phyloP scores from a whole-genome alignment of 1,284 basidiomycete genomes.

The Malassezia equina region DNA sequence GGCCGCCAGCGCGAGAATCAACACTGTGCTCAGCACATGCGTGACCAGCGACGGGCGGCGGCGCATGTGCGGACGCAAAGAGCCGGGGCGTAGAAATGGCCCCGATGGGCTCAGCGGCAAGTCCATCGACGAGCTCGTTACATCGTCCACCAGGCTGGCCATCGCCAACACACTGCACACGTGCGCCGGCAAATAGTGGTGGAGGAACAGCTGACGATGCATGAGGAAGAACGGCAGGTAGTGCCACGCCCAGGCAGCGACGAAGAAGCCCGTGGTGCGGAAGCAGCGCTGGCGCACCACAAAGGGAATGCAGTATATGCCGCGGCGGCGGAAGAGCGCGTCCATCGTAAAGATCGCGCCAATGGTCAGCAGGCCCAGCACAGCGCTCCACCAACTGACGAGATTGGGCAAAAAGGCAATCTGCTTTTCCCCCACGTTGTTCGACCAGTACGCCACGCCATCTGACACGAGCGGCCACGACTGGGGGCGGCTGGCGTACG shows the following conservation, averaged over 20 bases:
- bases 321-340: constrained; percentile 72
- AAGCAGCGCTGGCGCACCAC: constrained; percentile 78
- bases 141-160: constrained; percentile 80
- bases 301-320: constrained; percentile 64
- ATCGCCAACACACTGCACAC: constrained; percentile 82
- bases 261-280: constrained; percentile 91
- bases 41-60: constrained; percentile 13
- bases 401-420: constrained; percentile 94
- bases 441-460: constrained; percentile 97
- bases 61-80: constrained; percentile 18
- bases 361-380: constrained; percentile 73
- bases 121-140: constrained; percentile 63
- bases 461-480: constrained; percentile 95
- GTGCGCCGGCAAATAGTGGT: constrained; percentile 81
- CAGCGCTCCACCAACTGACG: constrained; percentile 86
- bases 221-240: constrained; percentile 97
- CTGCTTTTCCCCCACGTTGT: constrained; percentile 67
- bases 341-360: constrained; percentile 82
- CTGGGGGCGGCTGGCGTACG: constrained; percentile 84
- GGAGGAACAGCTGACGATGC: constrained; percentile 79
- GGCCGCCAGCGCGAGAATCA: constrained; percentile 12
- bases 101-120: constrained; percentile 70
- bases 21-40: constrained; percentile 13
- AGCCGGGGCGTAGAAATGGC: constrained; percentile 36
- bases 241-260: constrained; percentile 85